Base-by-base conservation (phyloP, 768 basidiomycete species). In the Xerocomellus chrysenteron region DNA sequence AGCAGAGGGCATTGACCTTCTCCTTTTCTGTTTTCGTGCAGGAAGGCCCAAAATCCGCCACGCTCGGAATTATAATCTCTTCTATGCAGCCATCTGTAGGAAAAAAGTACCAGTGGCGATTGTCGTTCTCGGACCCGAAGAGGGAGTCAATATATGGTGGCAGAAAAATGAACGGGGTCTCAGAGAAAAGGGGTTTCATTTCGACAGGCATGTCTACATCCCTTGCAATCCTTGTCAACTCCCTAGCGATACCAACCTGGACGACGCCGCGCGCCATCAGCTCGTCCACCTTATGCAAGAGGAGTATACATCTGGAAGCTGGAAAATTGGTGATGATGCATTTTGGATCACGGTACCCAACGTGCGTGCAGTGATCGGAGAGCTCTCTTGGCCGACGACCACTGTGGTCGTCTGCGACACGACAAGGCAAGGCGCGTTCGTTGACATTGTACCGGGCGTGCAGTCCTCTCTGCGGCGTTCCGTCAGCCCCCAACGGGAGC, bases 111-210 rank as follows among this genome's bases (percentile, higher is more conserved):
- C 68, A 0, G 64, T 69, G 21, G 68, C 67, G 2, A 39, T 72
- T 13, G 65, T 65, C 19, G 49, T 75, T 19, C 68, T 71, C 8
- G 73, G 75, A 26, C 68, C 74, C 52, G 61, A 71, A 41, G 67
- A 72, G 24, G 63, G 50, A 24, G 47, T 53, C 11, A 11, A 56
- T 21, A 44, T 48, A 1, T 69, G 51, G 74, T 75, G 73, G 74
- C 53, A 56, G 40, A 52, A 61, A 42, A 75, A 75, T 32, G 60
- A 61, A 37, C 33, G n/a, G 12, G 50, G 50, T 10, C 50, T 61
- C 36, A 39, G 56, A 61, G 40, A 33, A 65, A 54, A 14, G 43
- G 52, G 54, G 12, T 57, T 76, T 56, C 21, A 36, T 19, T 72
- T 75, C 52, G 52, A 53, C 37, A 62, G 56, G 12, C 69, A 75